Percentiles rank a stretch among this genome's conserved stretches.
Conservation (phyloP, 495 filamentous ascomycete genomes). For the Aspergillus indologenus region DNA sequence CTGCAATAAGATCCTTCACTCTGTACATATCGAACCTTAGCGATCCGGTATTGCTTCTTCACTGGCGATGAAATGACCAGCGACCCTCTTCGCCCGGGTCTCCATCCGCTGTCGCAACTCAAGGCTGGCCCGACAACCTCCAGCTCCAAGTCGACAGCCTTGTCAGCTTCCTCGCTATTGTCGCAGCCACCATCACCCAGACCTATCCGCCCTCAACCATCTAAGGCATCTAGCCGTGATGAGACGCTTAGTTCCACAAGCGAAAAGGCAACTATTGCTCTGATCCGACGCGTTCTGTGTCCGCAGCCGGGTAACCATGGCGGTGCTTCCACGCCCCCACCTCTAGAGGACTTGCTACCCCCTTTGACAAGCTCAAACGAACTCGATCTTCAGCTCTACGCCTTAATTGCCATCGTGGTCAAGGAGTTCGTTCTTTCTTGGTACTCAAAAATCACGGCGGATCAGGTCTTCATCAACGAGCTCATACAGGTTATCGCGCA, state of each 20-base stretch:
- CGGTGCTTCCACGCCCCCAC: constrained; percentile 40
- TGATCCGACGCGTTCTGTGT: constrained; percentile 68
- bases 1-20: neutral
- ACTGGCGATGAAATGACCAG: constrained; percentile 42
- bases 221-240: constrained; percentile 25
- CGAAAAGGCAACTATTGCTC: constrained; percentile 55
- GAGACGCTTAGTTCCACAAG: constrained; percentile 39
- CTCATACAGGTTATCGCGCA: constrained; percentile 86
- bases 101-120: constrained; percentile 46
- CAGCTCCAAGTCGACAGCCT: constrained; percentile 40
- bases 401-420: constrained; percentile 81
- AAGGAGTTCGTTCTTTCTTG: constrained; percentile 86
- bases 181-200: constrained; percentile 26
- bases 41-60: constrained; percentile 1
- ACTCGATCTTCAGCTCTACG: constrained; percentile 88
- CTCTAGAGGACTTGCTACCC: constrained; percentile 78
- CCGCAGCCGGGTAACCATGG: constrained; percentile 45
- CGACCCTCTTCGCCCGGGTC: constrained; percentile 36
- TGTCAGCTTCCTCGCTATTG: constrained; percentile 28
- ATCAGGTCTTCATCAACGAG: constrained; percentile 81
- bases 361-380: constrained; percentile 91
- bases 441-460: constrained; percentile 89
- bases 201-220: constrained; percentile 32
- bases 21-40: neutral
- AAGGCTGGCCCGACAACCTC: constrained; percentile 52